A percentile compares a stretch with the other conserved stretches of the same genome.
Evolutionary conservation across 1,139 yeast genomes (phyloP).

Genomic region (Geotrichum klebahnii): DNA sequence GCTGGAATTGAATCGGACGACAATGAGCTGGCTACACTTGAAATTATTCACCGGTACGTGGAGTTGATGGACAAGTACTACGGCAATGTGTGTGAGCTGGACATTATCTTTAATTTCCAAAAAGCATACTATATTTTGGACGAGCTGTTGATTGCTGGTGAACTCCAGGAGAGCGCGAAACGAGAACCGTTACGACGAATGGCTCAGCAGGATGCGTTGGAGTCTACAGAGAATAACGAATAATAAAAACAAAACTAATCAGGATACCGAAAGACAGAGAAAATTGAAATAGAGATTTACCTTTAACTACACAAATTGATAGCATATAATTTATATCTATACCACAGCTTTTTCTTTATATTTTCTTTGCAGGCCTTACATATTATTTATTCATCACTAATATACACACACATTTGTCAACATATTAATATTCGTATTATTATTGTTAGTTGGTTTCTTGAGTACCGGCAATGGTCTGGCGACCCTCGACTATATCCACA

Average conservation of each 20-base stretch:
- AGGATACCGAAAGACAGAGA: not conserved
- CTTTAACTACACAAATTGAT: not conserved
- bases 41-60: constrained; percentile 85
- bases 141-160: constrained; percentile 78
- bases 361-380: too few relatives aligned
- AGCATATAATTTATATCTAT: constrained; percentile 5
- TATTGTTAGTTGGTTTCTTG: too few relatives aligned
- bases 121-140: constrained; percentile 90
- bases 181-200: constrained; percentile 74
- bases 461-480: constrained; percentile 43
- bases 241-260: constrained; percentile 26
- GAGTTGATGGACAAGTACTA: constrained; percentile 95
- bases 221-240: constrained; percentile 55
- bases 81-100: constrained; percentile 87
- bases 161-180: constrained; percentile 77
- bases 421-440: too few relatives aligned
- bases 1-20: constrained; percentile 81
- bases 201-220: constrained; percentile 74
- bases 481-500: constrained; percentile 46
- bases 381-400: too few relatives aligned
- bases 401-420: too few relatives aligned
- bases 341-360: too few relatives aligned
- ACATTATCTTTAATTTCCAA: constrained; percentile 89
- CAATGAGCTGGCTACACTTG: constrained; percentile 82
- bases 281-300: not conserved